Conservation (phyloP, 345 rosid genomes). For the rapeseed (Brassica napus) region Da-Ae NC_063449.1:10971001-10971500, state of each 20-base stretch:
- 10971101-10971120: slow-evolving; percentile 79
- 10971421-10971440: slow-evolving; percentile 77
- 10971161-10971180: slow-evolving; percentile 60
- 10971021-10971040: slow-evolving; percentile 6
- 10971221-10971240: slow-evolving; percentile 45
- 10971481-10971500: slow-evolving; percentile 89
- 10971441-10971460: slow-evolving; percentile 64
- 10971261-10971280: slow-evolving; percentile 84
- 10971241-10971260: slow-evolving; percentile 66
- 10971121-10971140: slow-evolving; percentile 59
- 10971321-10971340: slow-evolving; percentile 94
- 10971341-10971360: slow-evolving; percentile 85
- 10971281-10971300: slow-evolving; percentile 88
- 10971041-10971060: slow-evolving; percentile 33
- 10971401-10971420: slow-evolving; percentile 80
- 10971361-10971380: slow-evolving; percentile 67
- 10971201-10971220: slow-evolving; percentile 83
- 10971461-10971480: slow-evolving; percentile 80
- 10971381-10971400: slow-evolving; percentile 64
- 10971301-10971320: slow-evolving; percentile 79
- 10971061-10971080: slow-evolving; percentile 96
- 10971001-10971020: neutral
- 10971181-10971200: slow-evolving; percentile 88
- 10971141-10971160: slow-evolving; percentile 58
- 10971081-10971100: slow-evolving; percentile 92